Evolutionary conservation across 208 protist species (phyloP).

Genomic region (Herpetomonas muscarum): DNA sequence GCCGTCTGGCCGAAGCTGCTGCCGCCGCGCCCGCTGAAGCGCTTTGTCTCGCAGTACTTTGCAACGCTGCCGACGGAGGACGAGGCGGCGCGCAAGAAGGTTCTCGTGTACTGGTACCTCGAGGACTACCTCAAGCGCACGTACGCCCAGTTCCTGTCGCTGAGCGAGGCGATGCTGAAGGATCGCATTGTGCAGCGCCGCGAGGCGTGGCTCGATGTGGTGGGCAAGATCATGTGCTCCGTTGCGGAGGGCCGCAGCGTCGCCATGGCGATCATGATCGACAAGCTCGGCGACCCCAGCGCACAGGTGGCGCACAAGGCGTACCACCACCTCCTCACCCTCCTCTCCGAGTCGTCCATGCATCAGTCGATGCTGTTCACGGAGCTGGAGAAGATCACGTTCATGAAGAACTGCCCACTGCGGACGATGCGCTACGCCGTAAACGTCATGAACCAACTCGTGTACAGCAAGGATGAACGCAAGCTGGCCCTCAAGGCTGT

Average conservation of each 20-base stretch:
- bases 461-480: slow-evolving; percentile 88
- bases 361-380: slow-evolving; percentile 82
- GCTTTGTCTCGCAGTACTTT: slow-evolving; percentile 88
- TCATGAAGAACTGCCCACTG: slow-evolving; percentile 88
- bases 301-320: slow-evolving; percentile 76
- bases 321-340: slow-evolving; percentile 78
- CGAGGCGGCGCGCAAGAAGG: slow-evolving; percentile 35
- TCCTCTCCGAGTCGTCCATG: slow-evolving; percentile 84
- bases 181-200: slow-evolving; percentile 78
- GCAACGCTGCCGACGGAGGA: slow-evolving; percentile 82
- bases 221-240: slow-evolving; percentile 82
- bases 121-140: slow-evolving; percentile 91
- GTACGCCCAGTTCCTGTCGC: slow-evolving; percentile 84
- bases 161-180: slow-evolving; percentile 88
- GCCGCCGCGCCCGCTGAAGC: slow-evolving; percentile 78
- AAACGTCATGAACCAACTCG: slow-evolving; percentile 91
- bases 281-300: slow-evolving; percentile 87
- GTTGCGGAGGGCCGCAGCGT: slow-evolving; percentile 74
- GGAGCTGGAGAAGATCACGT: slow-evolving; percentile 88
- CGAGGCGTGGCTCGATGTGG: slow-evolving; percentile 80
- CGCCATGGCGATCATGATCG: slow-evolving; percentile 87
- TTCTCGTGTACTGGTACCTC: slow-evolving; percentile 89
- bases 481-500: slow-evolving; percentile 86
- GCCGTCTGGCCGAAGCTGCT: slow-evolving; percentile 87
- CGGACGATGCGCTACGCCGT: slow-evolving; percentile 85